Percentiles rank a stretch among this genome's conserved stretches.
These are phyloP conservation scores for Ceratopteris richardii DNA, from an alignment of 75 land plant genomes.

Conservation along the genomic window DNA sequence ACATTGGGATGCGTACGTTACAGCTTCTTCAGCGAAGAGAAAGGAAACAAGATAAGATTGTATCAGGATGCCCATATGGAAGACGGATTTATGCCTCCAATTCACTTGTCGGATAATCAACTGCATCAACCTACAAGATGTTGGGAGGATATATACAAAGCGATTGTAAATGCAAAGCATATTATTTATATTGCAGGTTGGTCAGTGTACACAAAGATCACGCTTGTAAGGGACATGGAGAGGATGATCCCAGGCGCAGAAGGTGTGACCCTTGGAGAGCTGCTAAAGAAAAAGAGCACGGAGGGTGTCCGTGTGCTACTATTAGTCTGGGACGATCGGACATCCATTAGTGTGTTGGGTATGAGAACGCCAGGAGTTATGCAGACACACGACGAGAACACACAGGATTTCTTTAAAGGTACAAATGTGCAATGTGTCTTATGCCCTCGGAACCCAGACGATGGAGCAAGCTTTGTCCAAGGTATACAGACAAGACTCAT, in stretches of 20 bases:
- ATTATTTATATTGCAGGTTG: no score
- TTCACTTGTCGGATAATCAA: no score
- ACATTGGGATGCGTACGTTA: no score
- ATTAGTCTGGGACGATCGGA: slow-evolving; percentile 57
- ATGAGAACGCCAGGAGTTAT: slow-evolving; percentile 22
- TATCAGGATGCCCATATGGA: slow-evolving; percentile 47
- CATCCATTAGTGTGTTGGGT: slow-evolving; percentile 13
- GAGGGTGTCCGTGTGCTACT: slow-evolving; percentile 71
- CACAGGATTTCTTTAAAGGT: slow-evolving; percentile 19
- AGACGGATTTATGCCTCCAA: slow-evolving; percentile 21
- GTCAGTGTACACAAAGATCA: slow-evolving; percentile 20
- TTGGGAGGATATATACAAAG: no score
- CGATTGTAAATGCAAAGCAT: no score
- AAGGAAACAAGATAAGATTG: slow-evolving; percentile 28
- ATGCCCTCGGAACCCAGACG: slow-evolving; percentile 36
- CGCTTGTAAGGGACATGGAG: slow-evolving; percentile 44
- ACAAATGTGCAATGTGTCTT: slow-evolving; percentile 34
- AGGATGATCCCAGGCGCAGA: slow-evolving; percentile 36
- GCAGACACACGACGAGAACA: slow-evolving; percentile 46
- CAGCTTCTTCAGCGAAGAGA: slow-evolving; percentile 23
- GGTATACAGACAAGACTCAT: slow-evolving; percentile 44
- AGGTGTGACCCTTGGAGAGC: slow-evolving; percentile 56
- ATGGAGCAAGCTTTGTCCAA: slow-evolving; percentile 6
- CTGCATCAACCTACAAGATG: no score
- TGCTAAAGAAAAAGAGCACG: slow-evolving; percentile 66